These are phyloP conservation scores for Theileria equi DNA, from an alignment of 169 alveolate species.

Conservation along the genomic window DNA sequence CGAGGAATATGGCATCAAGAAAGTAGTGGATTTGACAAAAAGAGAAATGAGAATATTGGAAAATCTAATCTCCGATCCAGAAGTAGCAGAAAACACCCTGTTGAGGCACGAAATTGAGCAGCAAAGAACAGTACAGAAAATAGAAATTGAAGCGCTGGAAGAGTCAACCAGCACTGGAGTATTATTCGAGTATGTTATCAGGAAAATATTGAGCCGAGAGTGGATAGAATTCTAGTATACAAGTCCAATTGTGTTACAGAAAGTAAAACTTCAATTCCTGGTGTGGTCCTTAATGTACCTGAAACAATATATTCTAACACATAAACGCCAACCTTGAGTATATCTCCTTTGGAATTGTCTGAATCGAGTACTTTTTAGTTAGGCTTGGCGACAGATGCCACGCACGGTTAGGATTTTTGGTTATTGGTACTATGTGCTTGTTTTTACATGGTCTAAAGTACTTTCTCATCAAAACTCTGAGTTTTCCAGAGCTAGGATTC, in stretches of 20 bases:
- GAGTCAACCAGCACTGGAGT: constrained; percentile 28
- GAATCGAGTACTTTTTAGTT: constrained; percentile 27
- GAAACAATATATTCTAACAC: not conserved
- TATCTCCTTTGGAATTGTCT: not conserved
- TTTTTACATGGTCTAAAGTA: constrained; percentile 46
- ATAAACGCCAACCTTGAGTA: not conserved
- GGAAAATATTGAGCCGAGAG: constrained; percentile 17
- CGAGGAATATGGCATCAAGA: constrained; percentile 25
- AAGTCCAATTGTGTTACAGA: not conserved
- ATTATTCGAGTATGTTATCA: constrained; percentile 20
- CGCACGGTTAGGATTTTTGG: constrained; percentile 52
- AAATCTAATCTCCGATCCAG: constrained; percentile 34
- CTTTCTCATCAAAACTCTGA: constrained; percentile 47
- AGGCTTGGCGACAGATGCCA: constrained; percentile 48
- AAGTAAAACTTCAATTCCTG: not conserved
- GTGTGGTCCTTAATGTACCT: constrained; percentile 43
- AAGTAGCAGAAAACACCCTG: constrained; percentile 5
- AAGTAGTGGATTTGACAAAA: constrained; percentile 24
- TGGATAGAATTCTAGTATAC: not conserved
- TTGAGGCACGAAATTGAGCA: constrained; percentile 35
- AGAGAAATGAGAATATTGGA: constrained; percentile 39
- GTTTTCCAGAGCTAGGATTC: constrained; percentile 61
- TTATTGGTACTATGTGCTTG: constrained; percentile 31
- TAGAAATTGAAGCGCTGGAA: constrained; percentile 65
- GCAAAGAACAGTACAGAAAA: constrained; percentile 6